phyloP scores from a whole-genome alignment of 257 asterid genomes.

The Solanum chiquidenum region DNA sequence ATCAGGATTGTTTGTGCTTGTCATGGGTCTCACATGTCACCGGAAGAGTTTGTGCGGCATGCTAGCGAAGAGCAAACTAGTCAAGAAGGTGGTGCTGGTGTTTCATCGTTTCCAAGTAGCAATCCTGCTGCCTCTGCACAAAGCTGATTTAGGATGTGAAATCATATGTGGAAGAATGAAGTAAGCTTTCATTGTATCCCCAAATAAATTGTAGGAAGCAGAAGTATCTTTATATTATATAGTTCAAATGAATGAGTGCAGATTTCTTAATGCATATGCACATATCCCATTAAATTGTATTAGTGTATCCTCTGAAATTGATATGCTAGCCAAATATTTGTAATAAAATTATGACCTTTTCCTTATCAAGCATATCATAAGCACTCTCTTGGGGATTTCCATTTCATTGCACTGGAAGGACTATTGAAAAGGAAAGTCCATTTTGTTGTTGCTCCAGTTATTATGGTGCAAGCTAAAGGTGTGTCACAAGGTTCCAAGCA shows the following conservation, averaged over 20 bases:
- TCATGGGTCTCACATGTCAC: conserved; percentile 92
- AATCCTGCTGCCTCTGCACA: conserved; percentile 74
- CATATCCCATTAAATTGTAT: neutral
- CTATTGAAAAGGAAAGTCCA: neutral
- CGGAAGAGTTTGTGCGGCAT: conserved; percentile 72
- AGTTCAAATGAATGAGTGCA: no score
- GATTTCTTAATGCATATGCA: neutral
- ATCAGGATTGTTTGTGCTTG: conserved; percentile 87
- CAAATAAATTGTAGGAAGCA: neutral
- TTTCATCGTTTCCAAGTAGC: conserved; percentile 37
- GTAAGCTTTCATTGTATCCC: neutral
- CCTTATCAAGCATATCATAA: neutral
- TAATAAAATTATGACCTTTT: neutral
- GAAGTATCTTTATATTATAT: neutral
- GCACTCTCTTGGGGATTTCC: neutral
- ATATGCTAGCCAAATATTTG: neutral
- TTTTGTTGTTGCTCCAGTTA: neutral
- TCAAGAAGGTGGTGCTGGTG: conserved; percentile 37
- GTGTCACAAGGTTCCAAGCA: neutral
- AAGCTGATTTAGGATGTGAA: conserved; percentile 27
- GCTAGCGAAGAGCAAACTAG: conserved; percentile 49
- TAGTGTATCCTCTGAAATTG: neutral
- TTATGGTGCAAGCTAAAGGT: neutral
- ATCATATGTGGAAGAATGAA: neutral
- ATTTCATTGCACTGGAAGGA: neutral